phyloP scores from a whole-genome alignment of 2,329 filamentous ascomycete species.

The Coniochaeta ligniaria region DNA sequence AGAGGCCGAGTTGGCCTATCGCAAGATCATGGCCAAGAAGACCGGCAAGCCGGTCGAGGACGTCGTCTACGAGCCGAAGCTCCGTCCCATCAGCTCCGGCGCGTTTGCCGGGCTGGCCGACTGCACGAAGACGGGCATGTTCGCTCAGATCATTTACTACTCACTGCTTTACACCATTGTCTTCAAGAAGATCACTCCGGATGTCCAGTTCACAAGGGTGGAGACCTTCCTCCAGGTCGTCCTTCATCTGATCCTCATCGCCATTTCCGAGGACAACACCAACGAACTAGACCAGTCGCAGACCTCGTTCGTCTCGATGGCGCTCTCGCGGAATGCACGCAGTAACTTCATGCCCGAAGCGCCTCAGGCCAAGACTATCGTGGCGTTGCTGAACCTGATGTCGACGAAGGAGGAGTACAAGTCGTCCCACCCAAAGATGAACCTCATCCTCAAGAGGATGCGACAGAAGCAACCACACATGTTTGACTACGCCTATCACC shows the following conservation, averaged over 20 bases:
- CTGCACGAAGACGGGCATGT: conserved; percentile 79
- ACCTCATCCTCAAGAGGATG: conserved; percentile 75
- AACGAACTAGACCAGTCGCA: conserved; percentile 43
- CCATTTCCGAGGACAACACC: conserved; percentile 72
- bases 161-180: conserved; percentile 75
- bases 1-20: conserved; percentile 86
- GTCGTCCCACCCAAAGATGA: conserved; percentile 76
- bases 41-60: conserved; percentile 74
- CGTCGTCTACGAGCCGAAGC: conserved; percentile 84
- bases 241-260: conserved; percentile 78
- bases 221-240: conserved; percentile 91
- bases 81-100: conserved; percentile 68
- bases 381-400: conserved; percentile 55
- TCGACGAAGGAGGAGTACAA: conserved; percentile 68
- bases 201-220: conserved; percentile 72
- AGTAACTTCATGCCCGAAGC: conserved; percentile 54
- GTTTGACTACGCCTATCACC: conserved; percentile 62
- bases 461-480: conserved; percentile 71
- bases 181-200: conserved; percentile 60
- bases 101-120: conserved; percentile 68
- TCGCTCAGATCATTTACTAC: conserved; percentile 86
- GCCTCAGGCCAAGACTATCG: conserved; percentile 53
- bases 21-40: conserved; percentile 78
- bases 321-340: conserved; percentile 57
- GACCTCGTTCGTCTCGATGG: conserved; percentile 65